Evolutionary conservation across 2,329 filamentous ascomycete genomes (phyloP), one percentile per base, ranked within the genome.

Genomic region (Sodiomyces alkalinus): DNA sequence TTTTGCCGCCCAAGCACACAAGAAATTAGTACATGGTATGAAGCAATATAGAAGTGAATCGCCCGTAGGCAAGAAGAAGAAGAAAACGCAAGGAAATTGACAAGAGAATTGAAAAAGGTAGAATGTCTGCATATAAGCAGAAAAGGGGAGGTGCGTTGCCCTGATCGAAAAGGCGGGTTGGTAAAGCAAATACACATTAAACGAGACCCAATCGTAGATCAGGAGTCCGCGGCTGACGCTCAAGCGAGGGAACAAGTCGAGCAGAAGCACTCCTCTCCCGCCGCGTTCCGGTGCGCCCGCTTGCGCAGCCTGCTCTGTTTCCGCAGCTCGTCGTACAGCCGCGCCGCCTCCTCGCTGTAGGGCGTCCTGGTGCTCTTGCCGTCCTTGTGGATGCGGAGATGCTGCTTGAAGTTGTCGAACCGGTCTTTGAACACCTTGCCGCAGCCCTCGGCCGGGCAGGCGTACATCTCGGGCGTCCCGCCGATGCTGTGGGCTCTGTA

Each of bases 361-460:
- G 35, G 35, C 7, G 35, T 37, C 22, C 35, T 35, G 28, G 33
- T 35, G 28, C 33, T 35, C 31, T 37, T 37, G 28, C 35, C 38
- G 28, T 33, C 32, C 32, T 37, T 35, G 35, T 40, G 38, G 9
- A 39, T 37, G 29, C 31, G 33, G 14, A 40, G 33, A 29, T 40
- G 38, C 4, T 36, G 34, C 27, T 39, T 36, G 31, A 39, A 40
- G 35, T 40, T 40, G 30, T 40, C 38, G 15, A 36, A 32, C 29
- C 38, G 35, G 20, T 39, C 36, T 34, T 36, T 38, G 27, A 38
- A 38, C 3, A 34, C 34, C 22, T 38, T 34, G 22, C 23, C 22
- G 28, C 28, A 30, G 15, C 35, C 35, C 19, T 34, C 35, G 10
- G 35, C 35, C 4, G 35, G 35, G 27, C 35, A 37, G 12, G 30